Conservation (phyloP, 2,329 filamentous ascomycete species). For the Alternaria brassicicola region DNA sequence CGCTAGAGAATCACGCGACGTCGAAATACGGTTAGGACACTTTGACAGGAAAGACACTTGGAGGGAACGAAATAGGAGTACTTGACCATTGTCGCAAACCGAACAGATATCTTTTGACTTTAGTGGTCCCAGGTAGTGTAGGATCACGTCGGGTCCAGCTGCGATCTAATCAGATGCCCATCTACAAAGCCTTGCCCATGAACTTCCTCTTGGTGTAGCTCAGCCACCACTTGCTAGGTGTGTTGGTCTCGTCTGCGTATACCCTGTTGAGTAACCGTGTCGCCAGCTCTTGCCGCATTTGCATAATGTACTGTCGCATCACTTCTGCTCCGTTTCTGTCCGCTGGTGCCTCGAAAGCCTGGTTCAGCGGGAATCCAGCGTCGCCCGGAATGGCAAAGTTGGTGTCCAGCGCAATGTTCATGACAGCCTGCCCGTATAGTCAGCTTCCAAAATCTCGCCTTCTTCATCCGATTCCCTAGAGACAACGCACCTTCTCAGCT, state of each 20-base stretch:
- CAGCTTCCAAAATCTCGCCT: background rate
- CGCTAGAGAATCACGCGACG: background rate
- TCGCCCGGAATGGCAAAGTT: slow-evolving; percentile 96
- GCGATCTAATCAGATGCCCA: background rate
- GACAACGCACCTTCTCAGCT: slow-evolving; percentile 63
- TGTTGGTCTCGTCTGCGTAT: slow-evolving; percentile 73
- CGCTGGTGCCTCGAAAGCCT: slow-evolving; percentile 89
- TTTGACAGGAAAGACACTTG: background rate
- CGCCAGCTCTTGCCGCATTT: slow-evolving; percentile 92
- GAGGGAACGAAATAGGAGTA: background rate
- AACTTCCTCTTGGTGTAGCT: slow-evolving; percentile 99
- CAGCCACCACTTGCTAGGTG: slow-evolving; percentile 86
- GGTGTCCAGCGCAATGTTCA: slow-evolving; percentile 86
- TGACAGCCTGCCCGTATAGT: slow-evolving; percentile 67
- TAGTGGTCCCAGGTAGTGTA: background rate
- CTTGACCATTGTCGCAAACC: background rate
- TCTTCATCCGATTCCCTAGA: slow-evolving; percentile 41
- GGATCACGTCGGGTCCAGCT: background rate
- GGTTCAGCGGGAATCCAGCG: slow-evolving; percentile 89
- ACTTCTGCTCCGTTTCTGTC: slow-evolving; percentile 90
- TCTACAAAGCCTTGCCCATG: slow-evolving; percentile 78
- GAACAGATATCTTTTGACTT: background rate
- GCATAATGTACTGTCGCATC: slow-evolving; percentile 85
- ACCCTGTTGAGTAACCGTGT: slow-evolving; percentile 81
- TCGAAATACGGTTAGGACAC: background rate